phyloP scores from a whole-genome alignment of 2,329 filamentous ascomycete genomes.

The Colletotrichum orbiculare region DNA sequence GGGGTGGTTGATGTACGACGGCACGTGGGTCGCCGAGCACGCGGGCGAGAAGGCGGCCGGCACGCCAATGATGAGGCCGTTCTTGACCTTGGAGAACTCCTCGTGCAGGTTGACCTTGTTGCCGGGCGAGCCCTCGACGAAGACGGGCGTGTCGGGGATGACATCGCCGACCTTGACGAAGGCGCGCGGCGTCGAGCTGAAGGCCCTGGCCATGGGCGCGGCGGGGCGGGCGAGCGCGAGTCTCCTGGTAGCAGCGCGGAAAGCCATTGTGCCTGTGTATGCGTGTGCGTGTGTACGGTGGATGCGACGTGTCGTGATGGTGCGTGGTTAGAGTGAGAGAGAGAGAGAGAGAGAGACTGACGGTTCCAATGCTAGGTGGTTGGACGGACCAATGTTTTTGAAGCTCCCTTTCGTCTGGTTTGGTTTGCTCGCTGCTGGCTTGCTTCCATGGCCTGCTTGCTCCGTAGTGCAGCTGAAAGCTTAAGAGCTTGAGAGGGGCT shows the following conservation, averaged over 20 bases:
- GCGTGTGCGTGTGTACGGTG: slow-evolving; percentile 5
- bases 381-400: slow-evolving; percentile 11
- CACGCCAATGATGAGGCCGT: slow-evolving; percentile 86
- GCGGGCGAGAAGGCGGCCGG: slow-evolving; percentile 78
- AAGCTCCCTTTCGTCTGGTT: slow-evolving; percentile 5
- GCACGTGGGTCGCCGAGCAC: slow-evolving; percentile 76
- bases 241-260: slow-evolving; percentile 50
- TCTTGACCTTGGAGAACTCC: slow-evolving; percentile 73
- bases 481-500: slow-evolving; percentile 7
- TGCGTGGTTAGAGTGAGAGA: neutral
- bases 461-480: slow-evolving; percentile 23
- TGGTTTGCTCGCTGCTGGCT: neutral
- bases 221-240: slow-evolving; percentile 46
- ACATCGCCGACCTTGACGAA: slow-evolving; percentile 82
- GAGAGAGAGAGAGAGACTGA: neutral
- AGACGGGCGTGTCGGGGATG: slow-evolving; percentile 80
- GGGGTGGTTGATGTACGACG: slow-evolving; percentile 85
- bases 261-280: slow-evolving; percentile 45
- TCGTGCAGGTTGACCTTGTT: slow-evolving; percentile 90
- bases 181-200: slow-evolving; percentile 72
- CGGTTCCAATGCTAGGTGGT: neutral
- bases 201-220: slow-evolving; percentile 51
- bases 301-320: neutral
- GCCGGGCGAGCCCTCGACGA: slow-evolving; percentile 87
- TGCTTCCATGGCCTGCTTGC: neutral